A percentile compares a stretch with the other conserved stretches of the same genome.
These are phyloP conservation scores for Phlegmacium glaucopus DNA, from an alignment of 768 basidiomycete species.

Conservation along the genomic window DNA sequence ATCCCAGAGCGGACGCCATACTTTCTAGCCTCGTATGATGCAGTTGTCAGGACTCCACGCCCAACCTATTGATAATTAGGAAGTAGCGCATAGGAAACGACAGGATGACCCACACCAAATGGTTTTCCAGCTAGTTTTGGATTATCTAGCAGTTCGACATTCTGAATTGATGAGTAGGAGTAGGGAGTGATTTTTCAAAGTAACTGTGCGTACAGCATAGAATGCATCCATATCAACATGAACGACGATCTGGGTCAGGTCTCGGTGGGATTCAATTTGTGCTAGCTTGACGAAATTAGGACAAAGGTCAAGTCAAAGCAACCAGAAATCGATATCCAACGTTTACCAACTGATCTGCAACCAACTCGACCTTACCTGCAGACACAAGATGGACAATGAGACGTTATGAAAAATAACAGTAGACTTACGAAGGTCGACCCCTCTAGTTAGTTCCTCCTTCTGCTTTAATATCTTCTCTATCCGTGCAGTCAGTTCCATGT, in stretches of 20 bases:
- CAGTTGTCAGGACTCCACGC: conserved; percentile 80
- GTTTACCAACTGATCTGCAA: conserved; percentile 65
- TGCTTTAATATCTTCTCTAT: conserved; percentile 68
- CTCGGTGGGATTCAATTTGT: conserved; percentile 71
- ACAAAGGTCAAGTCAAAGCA: background rate
- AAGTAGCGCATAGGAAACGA: conserved; percentile 11
- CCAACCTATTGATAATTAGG: conserved; percentile 53
- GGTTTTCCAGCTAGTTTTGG: conserved; percentile 66
- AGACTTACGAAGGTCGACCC: conserved; percentile 53
- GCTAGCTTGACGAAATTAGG: conserved; percentile 40
- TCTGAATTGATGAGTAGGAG: conserved; percentile 27
- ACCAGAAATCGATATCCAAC: background rate
- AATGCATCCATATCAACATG: conserved; percentile 98
- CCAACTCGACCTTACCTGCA: conserved; percentile 56
- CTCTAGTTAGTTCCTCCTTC: conserved; percentile 54
- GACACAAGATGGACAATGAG: conserved; percentile 7
- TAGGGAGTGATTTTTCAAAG: background rate
- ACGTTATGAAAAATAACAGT: conserved; percentile 1
- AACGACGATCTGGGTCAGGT: conserved; percentile 81
- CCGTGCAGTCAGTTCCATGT: conserved; percentile 76
- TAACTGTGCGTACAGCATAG: conserved; percentile 48
- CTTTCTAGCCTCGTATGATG: conserved; percentile 89
- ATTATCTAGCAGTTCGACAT: conserved; percentile 68
- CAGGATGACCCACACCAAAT: conserved; percentile 52
- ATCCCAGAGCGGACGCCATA: conserved; percentile 92